Evolutionary conservation across 148 eudicot species (phyloP).

Genomic region (Diospyros lotus): DNA sequence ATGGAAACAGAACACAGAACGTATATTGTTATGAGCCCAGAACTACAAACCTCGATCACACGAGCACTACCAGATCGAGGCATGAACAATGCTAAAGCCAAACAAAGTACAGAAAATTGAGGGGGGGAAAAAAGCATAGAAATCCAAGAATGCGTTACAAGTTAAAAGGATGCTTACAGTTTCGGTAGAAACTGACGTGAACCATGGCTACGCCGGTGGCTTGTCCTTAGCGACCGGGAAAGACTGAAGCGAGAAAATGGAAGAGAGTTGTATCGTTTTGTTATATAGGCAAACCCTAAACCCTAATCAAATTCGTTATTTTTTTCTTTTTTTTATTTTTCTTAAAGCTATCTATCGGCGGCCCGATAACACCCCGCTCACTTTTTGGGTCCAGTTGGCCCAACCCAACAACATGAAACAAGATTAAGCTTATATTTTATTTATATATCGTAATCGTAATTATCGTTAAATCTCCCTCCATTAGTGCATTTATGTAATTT

Average conservation of each 20-base stretch:
- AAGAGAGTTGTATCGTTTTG: background rate
- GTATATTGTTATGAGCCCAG: too few relatives aligned
- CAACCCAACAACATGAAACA: background rate
- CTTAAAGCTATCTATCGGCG: too few relatives aligned
- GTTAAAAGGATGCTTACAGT: constrained; percentile 26
- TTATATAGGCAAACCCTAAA: constrained; percentile 3
- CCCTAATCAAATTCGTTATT: background rate
- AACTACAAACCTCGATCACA: too few relatives aligned
- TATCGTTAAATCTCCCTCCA: too few relatives aligned
- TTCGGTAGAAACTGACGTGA: constrained; percentile 45
- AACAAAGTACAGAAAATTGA: background rate
- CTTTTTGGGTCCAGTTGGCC: background rate
- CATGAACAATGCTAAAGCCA: background rate
- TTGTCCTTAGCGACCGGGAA: background rate
- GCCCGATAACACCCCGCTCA: background rate
- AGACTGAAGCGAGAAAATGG: background rate
- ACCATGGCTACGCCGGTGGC: constrained; percentile 30
- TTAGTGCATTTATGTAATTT: background rate
- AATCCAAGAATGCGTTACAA: background rate
- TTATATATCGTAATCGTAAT: too few relatives aligned
- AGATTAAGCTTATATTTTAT: too few relatives aligned
- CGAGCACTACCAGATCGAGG: background rate
- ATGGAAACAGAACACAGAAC: too few relatives aligned
- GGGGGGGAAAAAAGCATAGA: background rate
- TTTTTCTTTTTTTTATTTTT: background rate